A percentile compares a stretch with the other conserved stretches of the same genome.
Evolutionary conservation across 2,329 filamentous ascomycete genomes (phyloP).

Genomic region (Magnaporthiopsis incrustans): DNA sequence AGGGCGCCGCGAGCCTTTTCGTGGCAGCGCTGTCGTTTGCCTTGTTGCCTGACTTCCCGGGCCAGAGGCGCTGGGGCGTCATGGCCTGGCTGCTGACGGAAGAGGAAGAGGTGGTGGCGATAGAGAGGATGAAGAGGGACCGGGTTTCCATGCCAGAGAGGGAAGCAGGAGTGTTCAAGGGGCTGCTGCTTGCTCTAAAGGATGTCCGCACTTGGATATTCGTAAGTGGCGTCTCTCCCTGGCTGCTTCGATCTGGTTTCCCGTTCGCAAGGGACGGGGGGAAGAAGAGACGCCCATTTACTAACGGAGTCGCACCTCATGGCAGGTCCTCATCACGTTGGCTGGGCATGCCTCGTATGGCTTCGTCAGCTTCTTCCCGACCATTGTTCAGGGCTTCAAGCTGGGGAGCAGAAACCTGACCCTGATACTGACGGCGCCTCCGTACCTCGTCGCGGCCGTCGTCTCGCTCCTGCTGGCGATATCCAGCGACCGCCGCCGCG

Average conservation of each 20-base stretch:
- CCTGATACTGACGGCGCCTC: constrained; percentile 22
- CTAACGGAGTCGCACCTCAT: neutral
- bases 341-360: constrained; percentile 17
- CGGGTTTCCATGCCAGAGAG: neutral
- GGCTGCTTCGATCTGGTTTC: neutral
- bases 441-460: constrained; percentile 16
- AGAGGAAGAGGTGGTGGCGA: neutral
- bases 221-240: constrained; percentile 2
- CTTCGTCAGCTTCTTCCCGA: constrained; percentile 19
- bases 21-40: constrained; percentile 10
- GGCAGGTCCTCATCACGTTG: constrained; percentile 11
- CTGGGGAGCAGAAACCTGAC: constrained; percentile 20
- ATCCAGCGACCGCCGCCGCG: constrained; percentile 7
- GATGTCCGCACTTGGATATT: constrained; percentile 20
- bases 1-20: constrained; percentile 34
- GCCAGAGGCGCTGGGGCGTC: neutral
- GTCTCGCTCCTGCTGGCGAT: constrained; percentile 9
- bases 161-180: constrained; percentile 10
- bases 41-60: constrained; percentile 4
- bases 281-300: neutral
- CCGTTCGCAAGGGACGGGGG: neutral
- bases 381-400: constrained; percentile 14
- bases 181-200: constrained; percentile 15
- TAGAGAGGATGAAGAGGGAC: constrained; percentile 1
- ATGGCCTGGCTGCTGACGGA: constrained; percentile 3